Base-by-base conservation (phyloP, 176 grass and related monocot species). In the Triticum monococcum region DNA sequence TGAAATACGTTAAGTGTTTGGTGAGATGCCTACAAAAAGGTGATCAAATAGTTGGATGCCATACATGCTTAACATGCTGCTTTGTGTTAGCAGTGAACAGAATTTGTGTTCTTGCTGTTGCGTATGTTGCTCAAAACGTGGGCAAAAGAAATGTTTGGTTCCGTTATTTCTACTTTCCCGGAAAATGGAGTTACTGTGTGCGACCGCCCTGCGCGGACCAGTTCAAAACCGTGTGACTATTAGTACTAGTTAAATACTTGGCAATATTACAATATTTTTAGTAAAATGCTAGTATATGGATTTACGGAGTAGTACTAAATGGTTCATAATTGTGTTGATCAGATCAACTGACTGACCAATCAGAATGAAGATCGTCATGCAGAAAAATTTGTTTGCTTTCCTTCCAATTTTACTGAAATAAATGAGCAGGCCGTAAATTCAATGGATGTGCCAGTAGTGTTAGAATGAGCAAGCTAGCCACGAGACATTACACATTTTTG, bases 41-140 rank as follows among this genome's bases (percentile, higher is more conserved):
- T 59, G 25, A 24, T 8, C 20, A 67, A 69, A 40, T 22, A 81
- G 48, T 16, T 74, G 18, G 75, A 22, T 17, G 37, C 3, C 9
- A 41, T 67, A 23, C 24, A 64, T 80, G 40, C 12, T 45, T 33
- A 36, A 86, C 59, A 46, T 28, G 69, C 24, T 77, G 36, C 13
- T 62, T 20, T 37, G 3, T 13, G 26, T 36, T 36, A 62, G 76
- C 37, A 22, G 0, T 16, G 22, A 86, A 77, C 78, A 13, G 36
- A 77, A 59, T 81, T 81, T 81, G 83, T 82, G 71, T n/a, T 52
- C 22, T 78, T 77, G 68, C 9, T 72, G 14, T 23, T 74, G 41
- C 59, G 28, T 17, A 60, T 70, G 64, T 70, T 60, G 33, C 25
- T 60, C 67, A 72, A 72, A 72, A 35, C n/a, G 81, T 59, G 43